Evolutionary conservation across 2,329 filamentous ascomycete genomes (phyloP).

Genomic region (Aspergillus sojae): DNA sequence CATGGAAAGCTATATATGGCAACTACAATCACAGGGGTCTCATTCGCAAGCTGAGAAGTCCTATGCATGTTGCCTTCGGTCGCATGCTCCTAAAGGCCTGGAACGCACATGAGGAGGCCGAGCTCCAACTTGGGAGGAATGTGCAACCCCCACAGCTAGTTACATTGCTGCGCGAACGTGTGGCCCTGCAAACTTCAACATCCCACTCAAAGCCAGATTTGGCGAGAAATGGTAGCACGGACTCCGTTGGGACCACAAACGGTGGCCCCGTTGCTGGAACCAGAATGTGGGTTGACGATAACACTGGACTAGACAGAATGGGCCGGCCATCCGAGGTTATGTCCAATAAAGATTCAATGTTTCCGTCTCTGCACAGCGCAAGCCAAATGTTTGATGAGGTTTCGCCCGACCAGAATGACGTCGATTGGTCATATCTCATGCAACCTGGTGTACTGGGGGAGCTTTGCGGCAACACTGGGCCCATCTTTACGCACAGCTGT

Average conservation of each 20-base stretch:
- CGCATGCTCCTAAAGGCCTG: not conserved
- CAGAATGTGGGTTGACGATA: not conserved
- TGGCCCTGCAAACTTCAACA: not conserved
- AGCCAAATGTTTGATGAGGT: not conserved
- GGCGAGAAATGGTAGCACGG: not conserved
- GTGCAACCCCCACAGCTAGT: not conserved
- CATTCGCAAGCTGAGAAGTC: not conserved
- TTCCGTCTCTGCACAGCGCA: not conserved
- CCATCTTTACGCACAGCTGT: not conserved
- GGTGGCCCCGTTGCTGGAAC: not conserved
- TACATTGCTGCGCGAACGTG: not conserved
- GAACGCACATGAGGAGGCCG: not conserved
- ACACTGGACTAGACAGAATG: not conserved
- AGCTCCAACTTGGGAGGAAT: not conserved
- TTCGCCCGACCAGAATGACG: not conserved
- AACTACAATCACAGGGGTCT: not conserved
- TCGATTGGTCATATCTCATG: not conserved
- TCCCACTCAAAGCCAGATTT: not conserved
- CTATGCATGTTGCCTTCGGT: not conserved
- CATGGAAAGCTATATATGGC: not conserved
- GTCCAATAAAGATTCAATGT: not conserved
- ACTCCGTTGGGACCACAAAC: no score
- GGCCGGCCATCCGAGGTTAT: not conserved
- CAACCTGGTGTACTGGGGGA: not conserved
- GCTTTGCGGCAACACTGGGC: not conserved